Evolutionary conservation across 106 monocot genomes (phyloP), one percentile per base, ranked within the genome.

Genomic region (Agapanthus africanus): DNA sequence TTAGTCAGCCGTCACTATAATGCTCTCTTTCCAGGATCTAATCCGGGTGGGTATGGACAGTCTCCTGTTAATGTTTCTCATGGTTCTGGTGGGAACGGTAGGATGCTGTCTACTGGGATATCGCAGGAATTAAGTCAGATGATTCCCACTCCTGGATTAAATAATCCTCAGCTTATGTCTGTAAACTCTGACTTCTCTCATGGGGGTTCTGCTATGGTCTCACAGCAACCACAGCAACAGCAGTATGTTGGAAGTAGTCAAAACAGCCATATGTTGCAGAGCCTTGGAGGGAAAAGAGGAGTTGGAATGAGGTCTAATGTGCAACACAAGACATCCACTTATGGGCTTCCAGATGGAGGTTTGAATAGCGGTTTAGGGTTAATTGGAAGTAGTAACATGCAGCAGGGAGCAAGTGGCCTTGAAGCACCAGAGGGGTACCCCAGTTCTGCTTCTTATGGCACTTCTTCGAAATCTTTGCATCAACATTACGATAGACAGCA

Each of bases 81-180:
- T 36, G 73, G 78, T 67, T 74, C 79, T 51, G 73, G 78, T 50
- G 75, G 73, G 41, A 86, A 44, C 50, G 83, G n/a, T n/a, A 74
- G 70, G 5, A 57, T 85, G 63, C 54, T 80, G 39, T 77, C 87
- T 22, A 63, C 71, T 44, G 75, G 68, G 37, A 40, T 93, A 36
- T 71, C 79, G 46, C 78, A 78, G 21, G 82, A 80, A 66, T 74
- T 80, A 54, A 93, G 70, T 63, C 92, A 90, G 59, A 93, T 99
- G 93, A 90, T 99, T 15, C 99, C 93, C 28, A 90, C 99, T 46
- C 99, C 93, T 68, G 93, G 99, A 42, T 88, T 93, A 32, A 93
- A n/a, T n/a, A 83, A 82, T 83, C 63, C 65, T 59, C 79, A 82
- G 65, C 63, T 73, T 15, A 63, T 75, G 41, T 16, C 89, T 19